Conservation (phyloP, 768 basidiomycete genomes). For the Rhizopogon roseolus region DNA sequence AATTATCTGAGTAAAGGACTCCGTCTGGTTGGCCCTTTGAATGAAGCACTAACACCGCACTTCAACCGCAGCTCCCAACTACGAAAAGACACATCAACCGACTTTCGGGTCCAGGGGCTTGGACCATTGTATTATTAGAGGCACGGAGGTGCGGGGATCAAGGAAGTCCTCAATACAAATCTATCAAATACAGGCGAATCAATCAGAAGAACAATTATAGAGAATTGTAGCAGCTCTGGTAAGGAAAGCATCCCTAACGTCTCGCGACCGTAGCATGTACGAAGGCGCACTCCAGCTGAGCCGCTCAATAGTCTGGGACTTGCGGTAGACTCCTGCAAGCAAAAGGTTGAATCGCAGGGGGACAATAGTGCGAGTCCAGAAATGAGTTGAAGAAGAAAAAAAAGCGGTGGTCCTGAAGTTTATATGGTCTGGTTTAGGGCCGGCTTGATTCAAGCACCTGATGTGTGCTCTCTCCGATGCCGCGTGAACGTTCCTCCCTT, state of each 20-base stretch:
- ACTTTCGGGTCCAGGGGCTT: too few relatives aligned
- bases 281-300: slow-evolving; percentile 24
- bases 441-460: neutral
- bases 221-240: slow-evolving; percentile 27
- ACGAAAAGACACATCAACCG: too few relatives aligned
- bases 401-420: neutral
- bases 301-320: slow-evolving; percentile 24
- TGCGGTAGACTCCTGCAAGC: slow-evolving; percentile 32
- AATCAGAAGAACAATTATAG: neutral
- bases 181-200: too few relatives aligned
- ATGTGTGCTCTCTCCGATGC: too few relatives aligned
- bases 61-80: too few relatives aligned
- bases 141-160: too few relatives aligned
- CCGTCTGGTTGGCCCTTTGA: too few relatives aligned
- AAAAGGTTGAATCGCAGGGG: slow-evolving; percentile 20
- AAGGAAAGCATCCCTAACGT: slow-evolving; percentile 25
- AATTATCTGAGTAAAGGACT: too few relatives aligned
- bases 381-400: slow-evolving; percentile 21
- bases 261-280: slow-evolving; percentile 3
- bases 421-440: neutral
- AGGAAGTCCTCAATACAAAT: too few relatives aligned
- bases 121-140: too few relatives aligned
- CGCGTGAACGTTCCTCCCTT: too few relatives aligned
- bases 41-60: too few relatives aligned
- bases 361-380: slow-evolving; percentile 33